Percentiles rank a stretch among this genome's conserved stretches.
These are phyloP conservation scores for Podaxis mareebaensis DNA, from an alignment of 768 basidiomycete species.

Conservation along the genomic window DNA sequence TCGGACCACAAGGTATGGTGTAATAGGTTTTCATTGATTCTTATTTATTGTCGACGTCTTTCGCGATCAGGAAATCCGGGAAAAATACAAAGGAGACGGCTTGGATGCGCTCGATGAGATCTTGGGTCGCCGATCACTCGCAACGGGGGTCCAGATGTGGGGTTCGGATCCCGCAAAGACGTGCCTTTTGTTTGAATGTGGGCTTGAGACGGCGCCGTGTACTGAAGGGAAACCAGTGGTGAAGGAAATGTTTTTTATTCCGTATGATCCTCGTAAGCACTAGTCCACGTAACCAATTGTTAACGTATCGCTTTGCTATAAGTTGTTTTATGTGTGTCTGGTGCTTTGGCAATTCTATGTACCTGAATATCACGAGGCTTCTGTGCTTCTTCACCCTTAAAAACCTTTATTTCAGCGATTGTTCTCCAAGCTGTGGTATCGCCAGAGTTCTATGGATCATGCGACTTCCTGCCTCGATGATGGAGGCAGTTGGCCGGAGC, in stretches of 20 bases:
- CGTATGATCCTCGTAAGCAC: not conserved
- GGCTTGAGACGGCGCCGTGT: not conserved
- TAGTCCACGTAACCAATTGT: no score
- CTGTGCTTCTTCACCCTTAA: no score
- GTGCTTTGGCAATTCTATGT: no score
- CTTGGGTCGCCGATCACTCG: not conserved
- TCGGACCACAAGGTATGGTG: conserved; percentile 3
- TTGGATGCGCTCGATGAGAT: not conserved
- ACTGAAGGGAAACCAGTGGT: not conserved
- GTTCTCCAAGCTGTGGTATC: no score
- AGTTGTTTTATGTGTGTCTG: no score
- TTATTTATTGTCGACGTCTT: not conserved
- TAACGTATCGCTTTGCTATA: no score
- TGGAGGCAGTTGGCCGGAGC: no score
- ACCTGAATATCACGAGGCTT: no score
- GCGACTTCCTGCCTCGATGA: no score
- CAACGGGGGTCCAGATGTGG: not conserved
- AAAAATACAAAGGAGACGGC: conserved; percentile 3
- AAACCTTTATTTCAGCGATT: no score
- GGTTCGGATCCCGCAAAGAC: not conserved
- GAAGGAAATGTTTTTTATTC: conserved; percentile 10
- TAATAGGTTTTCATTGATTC: not conserved
- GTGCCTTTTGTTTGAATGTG: conserved; percentile 1
- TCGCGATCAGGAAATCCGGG: not conserved
- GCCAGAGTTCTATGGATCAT: no score